phyloP scores from a whole-genome alignment of 2,329 filamentous ascomycete genomes.

The Aspergillus ochraceus region DNA sequence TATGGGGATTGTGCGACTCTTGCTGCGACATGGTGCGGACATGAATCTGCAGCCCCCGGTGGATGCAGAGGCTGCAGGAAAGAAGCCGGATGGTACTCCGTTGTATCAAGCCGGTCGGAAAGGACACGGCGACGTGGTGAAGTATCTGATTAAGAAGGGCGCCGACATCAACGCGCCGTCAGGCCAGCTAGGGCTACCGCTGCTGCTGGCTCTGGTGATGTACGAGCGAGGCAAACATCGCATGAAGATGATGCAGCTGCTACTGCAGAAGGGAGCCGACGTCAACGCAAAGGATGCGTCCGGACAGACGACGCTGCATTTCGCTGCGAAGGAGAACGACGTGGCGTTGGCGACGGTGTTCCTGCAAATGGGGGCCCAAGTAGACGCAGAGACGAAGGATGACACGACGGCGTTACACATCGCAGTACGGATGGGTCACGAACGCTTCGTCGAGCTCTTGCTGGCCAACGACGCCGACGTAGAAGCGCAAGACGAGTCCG shows the following conservation, averaged over 20 bases:
- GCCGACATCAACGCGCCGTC: slow-evolving; percentile 22
- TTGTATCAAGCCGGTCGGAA: slow-evolving; percentile 24
- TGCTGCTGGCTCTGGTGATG: slow-evolving; percentile 19
- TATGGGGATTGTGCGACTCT: slow-evolving; percentile 18
- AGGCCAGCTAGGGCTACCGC: slow-evolving; percentile 18
- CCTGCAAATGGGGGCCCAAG: slow-evolving; percentile 16
- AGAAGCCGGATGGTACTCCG: slow-evolving; percentile 14
- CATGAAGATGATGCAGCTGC: slow-evolving; percentile 18
- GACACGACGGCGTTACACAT: slow-evolving; percentile 22
- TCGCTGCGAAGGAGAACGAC: slow-evolving; percentile 19
- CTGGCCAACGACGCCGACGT: slow-evolving; percentile 24
- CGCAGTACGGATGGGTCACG: slow-evolving; percentile 23
- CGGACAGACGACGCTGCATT: slow-evolving; percentile 22
- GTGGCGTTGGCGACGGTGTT: slow-evolving; percentile 14
- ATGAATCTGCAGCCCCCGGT: slow-evolving; percentile 14
- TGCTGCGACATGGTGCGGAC: slow-evolving; percentile 20
- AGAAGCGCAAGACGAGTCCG: slow-evolving; percentile 24
- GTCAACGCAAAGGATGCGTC: slow-evolving; percentile 20
- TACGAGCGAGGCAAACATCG: slow-evolving; percentile 19
- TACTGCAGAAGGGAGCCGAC: slow-evolving; percentile 26
- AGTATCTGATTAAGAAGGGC: slow-evolving; percentile 26
- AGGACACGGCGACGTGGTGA: slow-evolving; percentile 25
- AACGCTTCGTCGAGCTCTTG: slow-evolving; percentile 25
- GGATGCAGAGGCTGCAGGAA: neutral
- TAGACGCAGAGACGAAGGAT: slow-evolving; percentile 17